A percentile compares a stretch with the other conserved stretches of the same genome.
These are phyloP conservation scores for Podila verticillata DNA, from an alignment of 192 early-diverging fungal species.

Conservation along the genomic window DNA sequence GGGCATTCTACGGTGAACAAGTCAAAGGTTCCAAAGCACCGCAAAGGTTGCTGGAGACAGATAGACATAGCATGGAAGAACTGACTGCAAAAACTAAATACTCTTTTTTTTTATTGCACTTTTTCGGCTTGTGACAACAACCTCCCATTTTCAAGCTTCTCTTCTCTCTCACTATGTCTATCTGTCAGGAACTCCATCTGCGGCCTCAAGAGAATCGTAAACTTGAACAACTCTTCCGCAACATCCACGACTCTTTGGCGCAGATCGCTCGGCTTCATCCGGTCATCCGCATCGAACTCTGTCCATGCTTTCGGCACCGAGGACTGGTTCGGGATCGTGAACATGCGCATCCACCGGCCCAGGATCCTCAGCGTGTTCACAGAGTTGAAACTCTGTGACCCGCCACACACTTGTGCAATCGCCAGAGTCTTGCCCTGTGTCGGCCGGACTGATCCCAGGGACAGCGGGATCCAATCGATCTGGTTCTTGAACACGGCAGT, in stretches of 20 bases:
- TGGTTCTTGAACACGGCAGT: constrained; percentile 66
- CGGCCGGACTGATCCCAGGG: constrained; percentile 54
- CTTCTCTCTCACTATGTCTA: constrained; percentile 58
- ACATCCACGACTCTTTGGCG: constrained; percentile 64
- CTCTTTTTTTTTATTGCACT: constrained; percentile 2
- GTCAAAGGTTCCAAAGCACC: too few species aligned
- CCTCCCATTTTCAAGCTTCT: constrained; percentile 52
- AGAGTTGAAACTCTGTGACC: constrained; percentile 62
- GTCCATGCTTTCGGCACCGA: constrained; percentile 68
- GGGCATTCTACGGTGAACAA: too few species aligned
- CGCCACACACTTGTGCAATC: constrained; percentile 59
- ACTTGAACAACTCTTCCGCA: constrained; percentile 60
- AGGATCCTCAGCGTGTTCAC: constrained; percentile 61
- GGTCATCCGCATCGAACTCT: constrained; percentile 57
- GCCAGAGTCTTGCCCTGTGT: constrained; percentile 56
- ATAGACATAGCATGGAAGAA: too few species aligned
- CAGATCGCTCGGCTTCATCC: constrained; percentile 53
- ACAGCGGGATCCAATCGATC: constrained; percentile 62
- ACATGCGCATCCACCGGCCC: constrained; percentile 67
- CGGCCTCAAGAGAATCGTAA: constrained; percentile 51
- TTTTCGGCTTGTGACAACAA: constrained; percentile 59
- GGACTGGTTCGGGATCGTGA: constrained; percentile 62
- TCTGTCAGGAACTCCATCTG: constrained; percentile 56
- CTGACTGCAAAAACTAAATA: too few species aligned
- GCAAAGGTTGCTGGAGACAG: too few species aligned